These are phyloP conservation scores for Lipomyces sp. DNA, from an alignment of 805 yeast genomes.

Conservation along the genomic window DNA sequence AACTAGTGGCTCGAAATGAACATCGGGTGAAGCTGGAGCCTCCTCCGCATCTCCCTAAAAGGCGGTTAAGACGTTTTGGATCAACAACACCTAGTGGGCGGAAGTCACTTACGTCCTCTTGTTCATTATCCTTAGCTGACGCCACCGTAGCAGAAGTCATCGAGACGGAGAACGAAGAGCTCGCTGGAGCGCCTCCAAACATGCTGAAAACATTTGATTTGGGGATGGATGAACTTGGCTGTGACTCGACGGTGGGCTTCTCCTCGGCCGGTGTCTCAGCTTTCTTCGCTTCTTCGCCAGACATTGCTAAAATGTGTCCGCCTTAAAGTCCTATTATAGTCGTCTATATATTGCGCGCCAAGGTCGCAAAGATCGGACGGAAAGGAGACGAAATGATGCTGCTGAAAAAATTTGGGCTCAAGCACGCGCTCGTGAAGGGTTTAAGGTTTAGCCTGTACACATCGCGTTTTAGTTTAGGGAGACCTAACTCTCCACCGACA, in stretches of 20 bases:
- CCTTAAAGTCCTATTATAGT: background rate
- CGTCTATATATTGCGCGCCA: background rate
- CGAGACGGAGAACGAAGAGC: constrained; percentile 18
- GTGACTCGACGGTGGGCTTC: constrained; percentile 24
- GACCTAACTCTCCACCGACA: too few species aligned
- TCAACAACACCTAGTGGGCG: constrained; percentile 13
- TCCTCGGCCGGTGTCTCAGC: constrained; percentile 30
- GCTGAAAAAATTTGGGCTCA: background rate
- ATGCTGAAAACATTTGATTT: constrained; percentile 85
- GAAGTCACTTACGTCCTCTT: background rate
- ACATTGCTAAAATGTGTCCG: constrained; percentile 11
- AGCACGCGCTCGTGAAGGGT: background rate
- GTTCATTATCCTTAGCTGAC: constrained; percentile 16
- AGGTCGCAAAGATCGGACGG: background rate
- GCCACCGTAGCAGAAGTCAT: constrained; percentile 15
- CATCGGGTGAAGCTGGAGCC: constrained; percentile 74
- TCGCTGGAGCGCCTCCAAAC: constrained; percentile 76
- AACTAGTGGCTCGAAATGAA: constrained; percentile 95
- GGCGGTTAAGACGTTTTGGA: constrained; percentile 41
- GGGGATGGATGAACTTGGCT: constrained; percentile 50
- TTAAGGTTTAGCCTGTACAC: background rate
- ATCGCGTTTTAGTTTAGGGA: background rate
- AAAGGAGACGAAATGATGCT: background rate
- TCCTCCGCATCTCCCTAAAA: constrained; percentile 55
- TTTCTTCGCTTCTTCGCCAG: constrained; percentile 33